phyloP scores from a whole-genome alignment of 2,329 filamentous ascomycete genomes.

The Helotiales sp. region DNA sequence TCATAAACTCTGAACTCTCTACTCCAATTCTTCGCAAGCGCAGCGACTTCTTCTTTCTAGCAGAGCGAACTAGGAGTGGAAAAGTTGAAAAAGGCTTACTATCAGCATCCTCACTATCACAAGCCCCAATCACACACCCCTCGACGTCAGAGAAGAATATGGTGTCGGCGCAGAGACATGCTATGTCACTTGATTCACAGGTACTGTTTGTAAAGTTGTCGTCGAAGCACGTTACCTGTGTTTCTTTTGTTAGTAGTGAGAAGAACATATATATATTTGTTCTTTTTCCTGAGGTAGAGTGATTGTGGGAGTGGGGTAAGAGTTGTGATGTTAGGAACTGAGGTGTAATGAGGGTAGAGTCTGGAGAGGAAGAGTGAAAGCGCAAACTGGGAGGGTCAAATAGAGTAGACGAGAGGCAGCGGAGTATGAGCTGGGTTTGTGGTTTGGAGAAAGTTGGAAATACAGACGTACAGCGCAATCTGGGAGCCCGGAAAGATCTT shows the following conservation, averaged over 20 bases:
- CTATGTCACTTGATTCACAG: conserved; percentile 47
- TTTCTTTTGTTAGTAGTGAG: no score
- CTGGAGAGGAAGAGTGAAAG: neutral
- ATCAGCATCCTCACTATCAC: conserved; percentile 2
- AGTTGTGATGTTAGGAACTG: no score
- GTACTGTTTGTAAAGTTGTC: conserved; percentile 46
- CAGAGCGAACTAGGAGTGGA: neutral
- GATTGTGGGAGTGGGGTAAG: no score
- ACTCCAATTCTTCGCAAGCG: no score
- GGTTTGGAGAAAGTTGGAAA: conserved; percentile 8
- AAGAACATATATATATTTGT: no score
- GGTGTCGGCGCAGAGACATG: conserved; percentile 50
- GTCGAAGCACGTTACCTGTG: conserved; percentile 44
- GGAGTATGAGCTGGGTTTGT: no score
- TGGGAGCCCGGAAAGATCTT: conserved; percentile 39
- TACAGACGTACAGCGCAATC: conserved; percentile 37
- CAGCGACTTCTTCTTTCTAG: neutral
- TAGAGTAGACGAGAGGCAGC: no score
- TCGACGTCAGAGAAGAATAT: conserved; percentile 10
- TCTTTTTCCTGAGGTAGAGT: no score
- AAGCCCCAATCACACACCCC: conserved; percentile 7
- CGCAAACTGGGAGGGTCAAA: no score
- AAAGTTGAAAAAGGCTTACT: conserved; percentile 1
- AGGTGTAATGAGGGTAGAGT: no score
- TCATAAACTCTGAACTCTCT: neutral